Evolutionary conservation across 2,329 filamentous ascomycete species (phyloP), one percentile per base, ranked within the genome.

Genomic region (Eutypella sp.): DNA sequence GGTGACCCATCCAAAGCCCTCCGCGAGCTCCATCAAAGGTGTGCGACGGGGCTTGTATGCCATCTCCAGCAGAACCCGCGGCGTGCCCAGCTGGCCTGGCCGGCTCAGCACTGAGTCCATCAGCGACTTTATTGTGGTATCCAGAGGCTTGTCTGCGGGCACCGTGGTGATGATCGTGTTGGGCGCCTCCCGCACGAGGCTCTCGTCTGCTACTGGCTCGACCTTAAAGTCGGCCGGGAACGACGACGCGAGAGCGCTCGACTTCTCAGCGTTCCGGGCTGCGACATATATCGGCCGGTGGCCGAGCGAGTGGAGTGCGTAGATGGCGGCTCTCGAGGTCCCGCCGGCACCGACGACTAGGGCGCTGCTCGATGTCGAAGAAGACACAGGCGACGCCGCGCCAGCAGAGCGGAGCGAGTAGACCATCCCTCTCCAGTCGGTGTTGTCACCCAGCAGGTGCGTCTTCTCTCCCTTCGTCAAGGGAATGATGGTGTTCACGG

Each of bases 351-450:
- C 93, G 44, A 99, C 81, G 13, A 97, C 88, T 54, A 96, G 79
- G 22, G 81, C 92, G 45, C 83, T 78, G 36, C 73, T 68, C 47
- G 62, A 23, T 54, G 57, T 46, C 46, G 36, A 47, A 44, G 60
- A 63, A 57, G 55, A 59, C 56, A 58, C 60, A 64, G 51, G 66
- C 50, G 70, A 59, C 56, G 58, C 60, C 64, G 51, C 65, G 50
- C 70, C 69, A 34, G 87, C 72, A 33, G 80, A 79, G 47, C 78
- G 81, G 18, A 99, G 78, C 3, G 88, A 84, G 55, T 86, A 81
- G 2, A 87, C 82, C 82, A 99, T 99, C 51, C 93, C 93, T 59
- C 82, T 79, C 86, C 90, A 99, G 70, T 99, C 93, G 11, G 93
- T 99, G 67, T 99, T 99, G 63, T 91, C 87, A 37, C 93, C 93